phyloP scores from a whole-genome alignment of 2,329 filamentous ascomycete species.

The Alternaria longipes region DNA sequence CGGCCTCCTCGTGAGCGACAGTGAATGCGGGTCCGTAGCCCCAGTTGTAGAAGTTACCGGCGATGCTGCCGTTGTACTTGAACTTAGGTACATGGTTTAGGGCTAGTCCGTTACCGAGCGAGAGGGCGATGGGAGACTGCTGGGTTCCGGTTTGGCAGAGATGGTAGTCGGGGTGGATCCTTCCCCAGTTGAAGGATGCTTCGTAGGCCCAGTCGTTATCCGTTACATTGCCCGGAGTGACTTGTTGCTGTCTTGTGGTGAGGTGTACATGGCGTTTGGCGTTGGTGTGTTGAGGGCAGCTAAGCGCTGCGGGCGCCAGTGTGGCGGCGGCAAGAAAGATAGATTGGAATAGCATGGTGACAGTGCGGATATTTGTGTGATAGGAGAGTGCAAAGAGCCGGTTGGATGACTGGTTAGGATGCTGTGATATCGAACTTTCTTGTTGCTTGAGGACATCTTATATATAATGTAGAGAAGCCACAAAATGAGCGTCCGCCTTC shows the following conservation, averaged over 20 bases:
- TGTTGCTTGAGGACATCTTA: neutral
- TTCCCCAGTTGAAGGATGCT: conserved; percentile 53
- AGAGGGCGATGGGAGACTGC: conserved; percentile 61
- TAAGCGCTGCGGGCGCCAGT: conserved; percentile 14
- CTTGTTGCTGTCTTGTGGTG: conserved; percentile 7
- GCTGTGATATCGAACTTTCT: neutral
- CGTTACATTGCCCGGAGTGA: conserved; percentile 10
- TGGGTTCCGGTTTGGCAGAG: conserved; percentile 62
- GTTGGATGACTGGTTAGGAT: neutral
- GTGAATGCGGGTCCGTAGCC: conserved; percentile 60
- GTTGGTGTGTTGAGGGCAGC: conserved; percentile 31
- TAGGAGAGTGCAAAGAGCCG: neutral
- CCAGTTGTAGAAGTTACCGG: conserved; percentile 60
- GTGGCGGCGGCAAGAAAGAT: conserved; percentile 11
- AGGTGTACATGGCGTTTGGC: conserved; percentile 17
- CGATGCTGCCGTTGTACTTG: conserved; percentile 50
- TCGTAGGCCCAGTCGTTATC: conserved; percentile 31
- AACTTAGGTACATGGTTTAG: conserved; percentile 54
- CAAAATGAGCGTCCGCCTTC: conserved; percentile 1
- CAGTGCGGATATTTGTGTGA: neutral
- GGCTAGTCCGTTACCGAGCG: conserved; percentile 53
- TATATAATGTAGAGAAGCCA: neutral
- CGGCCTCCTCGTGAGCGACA: conserved; percentile 43
- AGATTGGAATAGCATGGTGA: conserved; percentile 23
- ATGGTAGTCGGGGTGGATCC: conserved; percentile 51